Percentiles rank a stretch among this genome's conserved stretches.
Conservation (phyloP, 2,329 filamentous ascomycete genomes). For the Claviceps pusilla region DNA sequence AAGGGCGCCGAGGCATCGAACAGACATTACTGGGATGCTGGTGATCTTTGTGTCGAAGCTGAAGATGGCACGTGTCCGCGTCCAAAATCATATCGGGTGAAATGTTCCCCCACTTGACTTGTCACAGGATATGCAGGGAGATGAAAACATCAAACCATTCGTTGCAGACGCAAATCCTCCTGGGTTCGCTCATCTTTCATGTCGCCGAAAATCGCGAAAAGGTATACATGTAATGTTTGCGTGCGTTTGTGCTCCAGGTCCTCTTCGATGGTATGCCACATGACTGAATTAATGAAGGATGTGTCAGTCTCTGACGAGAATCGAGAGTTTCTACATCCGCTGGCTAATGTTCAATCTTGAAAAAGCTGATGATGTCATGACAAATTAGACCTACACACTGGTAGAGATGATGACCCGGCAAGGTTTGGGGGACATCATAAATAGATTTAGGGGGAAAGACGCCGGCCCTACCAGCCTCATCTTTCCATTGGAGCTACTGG, state of each 20-base stretch:
- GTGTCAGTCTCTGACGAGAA: constrained; percentile 67
- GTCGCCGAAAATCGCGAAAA: constrained; percentile 45
- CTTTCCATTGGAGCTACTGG: constrained; percentile 68
- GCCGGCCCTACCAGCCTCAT: constrained; percentile 62
- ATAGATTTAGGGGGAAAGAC: constrained; percentile 62
- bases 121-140: constrained; percentile 21
- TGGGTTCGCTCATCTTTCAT: constrained; percentile 59
- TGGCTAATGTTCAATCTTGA: constrained; percentile 65
- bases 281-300: constrained; percentile 45
- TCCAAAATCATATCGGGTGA: constrained; percentile 29
- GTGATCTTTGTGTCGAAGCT: constrained; percentile 66
- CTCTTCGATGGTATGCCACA: not conserved
- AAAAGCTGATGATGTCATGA: constrained; percentile 60
- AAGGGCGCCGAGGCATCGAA: constrained; percentile 55
- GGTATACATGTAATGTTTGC: constrained; percentile 72
- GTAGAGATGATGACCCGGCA: constrained; percentile 93
- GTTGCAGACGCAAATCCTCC: constrained; percentile 72
- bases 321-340: constrained; percentile 68
- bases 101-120: constrained; percentile 29
- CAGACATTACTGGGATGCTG: constrained; percentile 75
- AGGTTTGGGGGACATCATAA: constrained; percentile 79
- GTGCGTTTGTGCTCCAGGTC: constrained; percentile 28
- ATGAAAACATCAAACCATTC: constrained; percentile 44
- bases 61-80: constrained; percentile 48
- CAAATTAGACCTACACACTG: constrained; percentile 71